Conservation (phyloP, 345 rosid species). For the Linum lewisii region DNA sequence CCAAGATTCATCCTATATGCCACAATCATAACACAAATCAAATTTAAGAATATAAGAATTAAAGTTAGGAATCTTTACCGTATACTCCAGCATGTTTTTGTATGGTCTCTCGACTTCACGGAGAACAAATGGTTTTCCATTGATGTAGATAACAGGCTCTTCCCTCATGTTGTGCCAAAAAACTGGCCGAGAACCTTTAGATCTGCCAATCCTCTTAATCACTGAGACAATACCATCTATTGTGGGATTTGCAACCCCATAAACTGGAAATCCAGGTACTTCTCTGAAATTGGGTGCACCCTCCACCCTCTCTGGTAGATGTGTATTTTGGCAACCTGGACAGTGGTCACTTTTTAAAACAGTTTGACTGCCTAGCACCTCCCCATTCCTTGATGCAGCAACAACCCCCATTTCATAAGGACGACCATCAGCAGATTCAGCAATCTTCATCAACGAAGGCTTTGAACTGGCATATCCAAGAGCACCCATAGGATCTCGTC, state of each 20-base stretch:
- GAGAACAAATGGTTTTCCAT: conserved; percentile 94
- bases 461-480: conserved; percentile 63
- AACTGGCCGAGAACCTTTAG: conserved; percentile 62
- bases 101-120: conserved; percentile 96
- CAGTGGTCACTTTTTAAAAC: conserved; percentile 96
- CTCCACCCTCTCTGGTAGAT: conserved; percentile 82
- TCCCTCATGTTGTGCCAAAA: conserved; percentile 99
- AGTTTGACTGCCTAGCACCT: conserved; percentile 93
- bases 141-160: conserved; percentile 95
- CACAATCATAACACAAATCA: not conserved
- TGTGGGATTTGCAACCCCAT: conserved; percentile 99
- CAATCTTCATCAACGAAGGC: conserved; percentile 65
- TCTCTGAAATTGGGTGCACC: conserved; percentile 98
- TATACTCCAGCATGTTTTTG: conserved; percentile 92
- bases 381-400: conserved; percentile 87
- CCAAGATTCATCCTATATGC: not conserved
- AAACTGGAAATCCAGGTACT: conserved; percentile 96
- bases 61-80: conserved; percentile 35
- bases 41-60: not conserved
- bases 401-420: conserved; percentile 86
- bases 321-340: conserved; percentile 80
- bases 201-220: conserved; percentile 74
- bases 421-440: conserved; percentile 74
- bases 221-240: conserved; percentile 82
- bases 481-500: conserved; percentile 99